These are phyloP conservation scores for Pythium phragmiticola DNA, from an alignment of 352 stramenopile species.

Conservation along the genomic window DNA sequence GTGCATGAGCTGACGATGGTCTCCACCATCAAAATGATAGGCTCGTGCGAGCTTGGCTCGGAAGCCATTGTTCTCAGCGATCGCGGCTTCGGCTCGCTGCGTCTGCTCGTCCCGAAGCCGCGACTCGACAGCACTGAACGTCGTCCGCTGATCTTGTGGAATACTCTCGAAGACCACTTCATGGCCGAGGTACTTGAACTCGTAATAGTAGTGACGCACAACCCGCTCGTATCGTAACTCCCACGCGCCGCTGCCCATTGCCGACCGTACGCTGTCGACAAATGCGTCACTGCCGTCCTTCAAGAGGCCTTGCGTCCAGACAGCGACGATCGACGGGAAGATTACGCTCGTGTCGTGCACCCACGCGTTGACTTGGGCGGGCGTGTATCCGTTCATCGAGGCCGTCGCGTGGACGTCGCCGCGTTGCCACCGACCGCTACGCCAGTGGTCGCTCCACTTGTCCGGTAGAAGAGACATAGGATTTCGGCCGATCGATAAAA, in stretches of 20 bases:
- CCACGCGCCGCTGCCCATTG: constrained; percentile 40
- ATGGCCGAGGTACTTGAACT: constrained; percentile 70
- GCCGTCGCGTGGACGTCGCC: constrained; percentile 53
- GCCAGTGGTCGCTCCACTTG: constrained; percentile 53
- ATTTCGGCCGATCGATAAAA: constrained; percentile 57
- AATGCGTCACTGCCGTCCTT: constrained; percentile 39
- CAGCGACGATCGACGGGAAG: constrained; percentile 51
- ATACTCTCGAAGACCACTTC: constrained; percentile 37
- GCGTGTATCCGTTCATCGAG: constrained; percentile 53
- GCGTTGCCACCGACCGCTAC: constrained; percentile 34
- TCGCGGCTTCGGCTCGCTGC: constrained; percentile 34
- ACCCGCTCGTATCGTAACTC: constrained; percentile 51
- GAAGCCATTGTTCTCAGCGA: constrained; percentile 38
- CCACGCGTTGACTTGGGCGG: constrained; percentile 51
- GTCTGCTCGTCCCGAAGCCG: constrained; percentile 29
- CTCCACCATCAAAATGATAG: constrained; percentile 26
- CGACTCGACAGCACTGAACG: constrained; percentile 21
- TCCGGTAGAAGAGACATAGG: constrained; percentile 53
- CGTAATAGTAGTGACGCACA: constrained; percentile 65
- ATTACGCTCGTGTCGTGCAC: constrained; percentile 40
- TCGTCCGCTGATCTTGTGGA: constrained; percentile 1
- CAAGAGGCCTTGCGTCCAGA: constrained; percentile 34
- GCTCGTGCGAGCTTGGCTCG: constrained; percentile 30
- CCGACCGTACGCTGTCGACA: constrained; percentile 34
- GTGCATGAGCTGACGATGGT: not conserved